Conservation (phyloP, 768 basidiomycete species). For the Pleurotus citrinopileatus region DNA sequence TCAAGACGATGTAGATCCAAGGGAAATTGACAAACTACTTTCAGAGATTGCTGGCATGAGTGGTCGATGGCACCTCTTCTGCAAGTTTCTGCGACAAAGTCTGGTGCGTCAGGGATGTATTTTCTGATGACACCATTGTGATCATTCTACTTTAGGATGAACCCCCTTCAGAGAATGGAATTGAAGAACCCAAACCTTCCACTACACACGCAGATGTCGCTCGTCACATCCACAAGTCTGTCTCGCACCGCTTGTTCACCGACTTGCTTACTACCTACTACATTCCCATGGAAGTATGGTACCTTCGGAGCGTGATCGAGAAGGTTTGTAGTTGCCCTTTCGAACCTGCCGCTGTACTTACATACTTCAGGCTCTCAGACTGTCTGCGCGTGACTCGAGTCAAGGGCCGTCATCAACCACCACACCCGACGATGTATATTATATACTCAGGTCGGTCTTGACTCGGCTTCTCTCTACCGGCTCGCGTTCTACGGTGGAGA, state of each 20-base stretch:
- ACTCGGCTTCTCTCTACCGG: conserved; percentile 78
- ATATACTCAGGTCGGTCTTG: conserved; percentile 85
- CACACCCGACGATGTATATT: conserved; percentile 92
- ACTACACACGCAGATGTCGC: conserved; percentile 15
- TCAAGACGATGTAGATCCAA: conserved; percentile 69
- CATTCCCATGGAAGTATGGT: conserved; percentile 90
- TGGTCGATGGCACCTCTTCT: conserved; percentile 88
- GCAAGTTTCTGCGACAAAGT: conserved; percentile 79
- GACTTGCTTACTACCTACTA: conserved; percentile 74
- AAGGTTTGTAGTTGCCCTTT: conserved; percentile 52
- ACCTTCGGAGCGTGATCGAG: conserved; percentile 79
- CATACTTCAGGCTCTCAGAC: conserved; percentile 70
- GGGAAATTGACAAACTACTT: conserved; percentile 89
- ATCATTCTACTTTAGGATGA: conserved; percentile 18
- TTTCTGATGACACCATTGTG: neutral
- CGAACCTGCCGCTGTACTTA: neutral
- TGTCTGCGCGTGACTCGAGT: conserved; percentile 72
- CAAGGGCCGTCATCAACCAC: conserved; percentile 67
- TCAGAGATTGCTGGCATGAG: conserved; percentile 89
- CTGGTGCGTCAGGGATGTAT: conserved; percentile 42
- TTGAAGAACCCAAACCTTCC: neutral
- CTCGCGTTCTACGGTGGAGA: conserved; percentile 53
- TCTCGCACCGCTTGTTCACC: conserved; percentile 59
- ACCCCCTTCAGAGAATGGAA: conserved; percentile 14
- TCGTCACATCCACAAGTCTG: conserved; percentile 42